Evolutionary conservation across 768 basidiomycete genomes (phyloP), one percentile per base, ranked within the genome.

Genomic region (Boletellus ananas): DNA sequence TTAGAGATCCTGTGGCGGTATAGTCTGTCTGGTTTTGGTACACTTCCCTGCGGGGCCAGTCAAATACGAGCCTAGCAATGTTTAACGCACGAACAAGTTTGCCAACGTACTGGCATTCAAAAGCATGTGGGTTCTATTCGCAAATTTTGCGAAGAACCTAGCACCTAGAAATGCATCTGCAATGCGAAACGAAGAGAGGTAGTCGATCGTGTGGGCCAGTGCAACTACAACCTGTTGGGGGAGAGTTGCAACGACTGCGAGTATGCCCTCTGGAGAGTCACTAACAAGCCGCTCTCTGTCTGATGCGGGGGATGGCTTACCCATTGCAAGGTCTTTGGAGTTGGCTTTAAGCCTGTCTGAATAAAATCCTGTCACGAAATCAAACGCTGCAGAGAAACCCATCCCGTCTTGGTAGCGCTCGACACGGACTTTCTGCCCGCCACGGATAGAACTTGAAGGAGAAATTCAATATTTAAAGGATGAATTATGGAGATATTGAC

Each of bases 1-100:
- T 72, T 40, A 99, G 70, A 43, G 90, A 88, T 4, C 94, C 94
- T 49, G 70, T 77, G 17, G 77, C 72, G 11, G 78, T 81, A 47
- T 79, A 79, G 63, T 96, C 87, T 1, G 90, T 92, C 61, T 89
- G 86, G 58, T 97, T 98, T 31, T 83, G 79, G 65, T 90, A 94
- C n/a, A 99, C 83, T 67, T 98, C 94, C 38, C 83, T 83, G 52
- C 36, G 23, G 34, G 27, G 21, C 14, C 10, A n/a, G 43, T 55
- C 39, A 52, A 41, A 18, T 16, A 41, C 25, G 20, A 40, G 12
- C 29, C 20, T 23, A 48, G 7, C 20, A n/a, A 25, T 53, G 23
- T 34, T 20, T 6, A 18, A 43, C 34, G 33, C 17, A 65, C 78
- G 14, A 52, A 80, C 70, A 95, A 68, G 63, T 96, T 97, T 12